phyloP scores from a whole-genome alignment of 345 rosid genomes.

The Fremontodendron californicum region DNA sequence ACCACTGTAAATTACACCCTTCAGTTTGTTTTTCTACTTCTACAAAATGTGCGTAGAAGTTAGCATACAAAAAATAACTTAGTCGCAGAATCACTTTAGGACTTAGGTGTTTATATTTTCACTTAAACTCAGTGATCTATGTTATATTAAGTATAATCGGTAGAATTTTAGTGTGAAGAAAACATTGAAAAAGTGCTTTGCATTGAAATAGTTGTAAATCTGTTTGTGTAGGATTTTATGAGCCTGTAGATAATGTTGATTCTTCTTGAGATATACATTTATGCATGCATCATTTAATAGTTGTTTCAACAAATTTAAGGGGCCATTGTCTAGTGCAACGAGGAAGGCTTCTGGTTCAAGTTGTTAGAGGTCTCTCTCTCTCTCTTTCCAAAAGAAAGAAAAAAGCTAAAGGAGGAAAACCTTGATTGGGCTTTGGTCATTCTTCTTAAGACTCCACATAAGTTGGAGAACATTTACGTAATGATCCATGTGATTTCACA shows the following conservation, averaged over 20 bases:
- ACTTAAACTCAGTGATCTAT: neutral
- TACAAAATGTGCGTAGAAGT: neutral
- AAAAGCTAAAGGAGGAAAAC: neutral
- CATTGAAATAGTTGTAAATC: neutral
- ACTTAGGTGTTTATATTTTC: neutral
- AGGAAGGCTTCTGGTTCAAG: neutral
- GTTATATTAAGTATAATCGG: neutral
- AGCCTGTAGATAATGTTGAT: neutral
- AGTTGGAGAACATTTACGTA: neutral
- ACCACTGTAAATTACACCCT: neutral
- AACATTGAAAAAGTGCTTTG: neutral
- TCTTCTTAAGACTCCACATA: neutral
- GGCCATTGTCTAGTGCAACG: neutral
- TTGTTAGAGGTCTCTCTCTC: neutral
- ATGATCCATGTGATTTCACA: neutral
- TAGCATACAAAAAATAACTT: neutral
- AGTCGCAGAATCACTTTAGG: neutral
- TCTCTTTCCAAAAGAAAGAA: neutral
- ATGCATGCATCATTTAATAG: neutral
- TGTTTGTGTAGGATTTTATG: neutral
- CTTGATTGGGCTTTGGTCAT: neutral
- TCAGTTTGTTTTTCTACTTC: neutral
- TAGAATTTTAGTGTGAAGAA: neutral
- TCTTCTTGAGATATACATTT: neutral
- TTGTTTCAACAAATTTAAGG: neutral